phyloP scores from a whole-genome alignment of 2,329 filamentous ascomycete species.

The Monosporascus sp. region DNA sequence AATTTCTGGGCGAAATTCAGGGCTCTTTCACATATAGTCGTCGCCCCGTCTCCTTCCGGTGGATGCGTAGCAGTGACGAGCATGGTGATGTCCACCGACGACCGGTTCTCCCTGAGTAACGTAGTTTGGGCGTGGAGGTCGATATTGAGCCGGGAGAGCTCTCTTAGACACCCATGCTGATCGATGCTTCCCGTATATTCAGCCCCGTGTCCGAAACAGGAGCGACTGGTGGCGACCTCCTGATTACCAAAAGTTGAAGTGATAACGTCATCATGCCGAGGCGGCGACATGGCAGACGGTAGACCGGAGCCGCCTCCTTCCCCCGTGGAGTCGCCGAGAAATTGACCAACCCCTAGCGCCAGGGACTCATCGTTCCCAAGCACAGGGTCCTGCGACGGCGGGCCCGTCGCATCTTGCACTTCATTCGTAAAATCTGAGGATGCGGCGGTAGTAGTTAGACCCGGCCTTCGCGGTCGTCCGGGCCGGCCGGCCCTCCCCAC shows the following conservation, averaged over 20 bases:
- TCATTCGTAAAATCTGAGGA: not conserved
- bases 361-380: no score
- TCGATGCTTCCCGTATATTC: constrained; percentile 9
- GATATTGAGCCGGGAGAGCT: constrained; percentile 13
- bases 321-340: no score
- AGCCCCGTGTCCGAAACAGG: constrained; percentile 3
- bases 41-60: not conserved
- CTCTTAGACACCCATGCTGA: constrained; percentile 13
- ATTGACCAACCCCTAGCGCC: no score
- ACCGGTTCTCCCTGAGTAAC: constrained; percentile 1
- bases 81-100: constrained; percentile 5
- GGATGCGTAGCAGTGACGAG: constrained; percentile 6
- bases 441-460: not conserved
- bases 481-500: constrained; percentile 11
- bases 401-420: not conserved
- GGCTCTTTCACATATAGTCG: not conserved
- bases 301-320: no score
- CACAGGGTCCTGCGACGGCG: no score
- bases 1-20: not conserved
- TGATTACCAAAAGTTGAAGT: no score
- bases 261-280: no score
- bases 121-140: constrained; percentile 10
- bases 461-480: constrained; percentile 10
- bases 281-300: no score
- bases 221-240: not conserved